These are phyloP conservation scores for Jamesozyma piceae DNA, from an alignment of 805 yeast species.

Conservation along the genomic window DNA sequence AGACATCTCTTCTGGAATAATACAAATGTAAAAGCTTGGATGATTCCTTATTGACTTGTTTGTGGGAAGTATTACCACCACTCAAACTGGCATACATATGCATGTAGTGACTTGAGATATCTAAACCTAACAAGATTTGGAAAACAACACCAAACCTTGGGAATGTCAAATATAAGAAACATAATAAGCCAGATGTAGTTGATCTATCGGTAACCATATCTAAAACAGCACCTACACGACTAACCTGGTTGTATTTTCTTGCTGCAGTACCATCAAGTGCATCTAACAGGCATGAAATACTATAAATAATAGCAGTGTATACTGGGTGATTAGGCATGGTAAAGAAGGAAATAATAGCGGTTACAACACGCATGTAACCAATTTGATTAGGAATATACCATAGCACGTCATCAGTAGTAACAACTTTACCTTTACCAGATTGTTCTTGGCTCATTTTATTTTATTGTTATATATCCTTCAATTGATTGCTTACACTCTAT, in stretches of 20 bases:
- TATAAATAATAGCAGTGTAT: constrained; percentile 65
- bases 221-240: constrained; percentile 89
- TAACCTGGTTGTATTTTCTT: constrained; percentile 76
- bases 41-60: constrained; percentile 62
- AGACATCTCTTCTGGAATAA: constrained; percentile 74
- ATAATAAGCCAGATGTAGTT: constrained; percentile 87
- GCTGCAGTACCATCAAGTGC: constrained; percentile 97
- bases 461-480: no score
- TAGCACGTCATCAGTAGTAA: constrained; percentile 49
- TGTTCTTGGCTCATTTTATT: constrained; percentile 3
- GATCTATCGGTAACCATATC: constrained; percentile 99
- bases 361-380: constrained; percentile 76
- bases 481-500: no score
- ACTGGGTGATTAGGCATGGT: constrained; percentile 81
- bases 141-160: constrained; percentile 49
- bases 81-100: constrained; percentile 94
- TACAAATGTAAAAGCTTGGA: constrained; percentile 71
- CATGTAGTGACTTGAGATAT: constrained; percentile 90
- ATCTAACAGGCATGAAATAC: constrained; percentile 83
- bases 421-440: constrained; percentile 1
- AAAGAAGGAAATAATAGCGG: constrained; percentile 70
- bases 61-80: constrained; percentile 74
- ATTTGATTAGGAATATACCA: constrained; percentile 83
- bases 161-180: constrained; percentile 71
- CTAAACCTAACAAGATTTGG: constrained; percentile 78